A percentile compares a stretch with the other conserved stretches of the same genome.
Conservation (phyloP, 2,329 filamentous ascomycete genomes). For the Ascochyta koolunga region DNA sequence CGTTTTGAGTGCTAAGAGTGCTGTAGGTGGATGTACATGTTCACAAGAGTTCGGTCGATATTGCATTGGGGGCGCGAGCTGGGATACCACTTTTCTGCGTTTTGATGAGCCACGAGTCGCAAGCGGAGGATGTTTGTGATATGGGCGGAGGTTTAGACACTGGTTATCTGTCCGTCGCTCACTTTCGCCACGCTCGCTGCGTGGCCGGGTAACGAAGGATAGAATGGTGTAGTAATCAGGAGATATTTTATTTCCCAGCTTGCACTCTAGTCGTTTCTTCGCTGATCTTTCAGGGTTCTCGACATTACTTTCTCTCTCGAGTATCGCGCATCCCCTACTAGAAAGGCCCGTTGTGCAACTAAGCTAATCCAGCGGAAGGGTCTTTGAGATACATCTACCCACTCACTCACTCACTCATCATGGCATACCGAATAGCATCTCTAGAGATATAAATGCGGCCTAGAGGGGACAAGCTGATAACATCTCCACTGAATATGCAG, state of each 20-base stretch:
- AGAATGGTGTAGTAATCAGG: constrained; percentile 1
- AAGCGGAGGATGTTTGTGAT: constrained; percentile 13
- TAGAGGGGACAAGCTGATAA: too few relatives aligned
- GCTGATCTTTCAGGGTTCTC: too few relatives aligned
- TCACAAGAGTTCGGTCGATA: constrained; percentile 23
- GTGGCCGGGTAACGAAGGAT: constrained; percentile 9
- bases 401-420: too few relatives aligned
- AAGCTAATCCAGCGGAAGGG: too few relatives aligned
- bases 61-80: constrained; percentile 43
- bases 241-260: not conserved
- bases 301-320: too few relatives aligned
- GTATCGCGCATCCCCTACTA: too few relatives aligned
- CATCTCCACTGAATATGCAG: too few relatives aligned
- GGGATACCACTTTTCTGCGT: constrained; percentile 41
- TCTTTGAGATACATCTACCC: too few relatives aligned
- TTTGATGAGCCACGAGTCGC: constrained; percentile 30
- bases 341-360: too few relatives aligned
- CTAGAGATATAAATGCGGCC: too few relatives aligned
- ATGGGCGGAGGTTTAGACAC: constrained; percentile 7
- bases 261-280: too few relatives aligned
- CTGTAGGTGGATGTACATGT: constrained; percentile 8
- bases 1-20: constrained; percentile 51
- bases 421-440: too few relatives aligned
- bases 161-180: constrained; percentile 9
- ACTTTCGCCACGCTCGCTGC: constrained; percentile 1